Conservation (phyloP, 495 filamentous ascomycete genomes). For the Copromyces sp. region DNA sequence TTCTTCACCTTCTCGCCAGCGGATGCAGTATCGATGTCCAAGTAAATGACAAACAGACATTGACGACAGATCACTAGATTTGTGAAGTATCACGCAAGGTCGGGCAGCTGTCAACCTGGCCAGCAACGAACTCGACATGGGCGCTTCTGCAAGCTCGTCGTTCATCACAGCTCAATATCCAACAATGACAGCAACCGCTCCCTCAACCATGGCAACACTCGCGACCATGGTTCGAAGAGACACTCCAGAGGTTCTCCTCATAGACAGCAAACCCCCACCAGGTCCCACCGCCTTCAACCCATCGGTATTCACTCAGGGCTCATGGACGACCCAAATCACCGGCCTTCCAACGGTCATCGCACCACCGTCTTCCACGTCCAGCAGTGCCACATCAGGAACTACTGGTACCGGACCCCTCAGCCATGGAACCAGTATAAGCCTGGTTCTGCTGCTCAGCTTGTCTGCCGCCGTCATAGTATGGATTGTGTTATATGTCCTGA, state of each 20-base stretch:
- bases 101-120: neutral
- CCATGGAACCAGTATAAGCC: constrained; percentile 17
- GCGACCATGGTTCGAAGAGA: neutral
- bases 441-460: constrained; percentile 23
- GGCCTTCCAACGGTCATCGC: neutral
- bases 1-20: neutral
- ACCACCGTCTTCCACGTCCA: neutral
- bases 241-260: neutral
- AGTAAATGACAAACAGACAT: neutral
- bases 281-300: neutral
- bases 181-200: neutral
- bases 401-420: constrained; percentile 1
- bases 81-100: neutral
- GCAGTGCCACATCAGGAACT: neutral
- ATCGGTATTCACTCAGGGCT: neutral
- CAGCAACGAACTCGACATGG: neutral
- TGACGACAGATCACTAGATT: neutral
- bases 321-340: neutral
- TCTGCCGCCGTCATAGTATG: constrained; percentile 18
- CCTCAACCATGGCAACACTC: neutral
- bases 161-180: neutral
- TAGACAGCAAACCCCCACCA: neutral
- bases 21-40: neutral
- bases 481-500: constrained; percentile 9
- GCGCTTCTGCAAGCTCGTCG: neutral